Base-by-base conservation (phyloP, 2,329 filamentous ascomycete genomes). In the Paramyrothecium sp. region DNA sequence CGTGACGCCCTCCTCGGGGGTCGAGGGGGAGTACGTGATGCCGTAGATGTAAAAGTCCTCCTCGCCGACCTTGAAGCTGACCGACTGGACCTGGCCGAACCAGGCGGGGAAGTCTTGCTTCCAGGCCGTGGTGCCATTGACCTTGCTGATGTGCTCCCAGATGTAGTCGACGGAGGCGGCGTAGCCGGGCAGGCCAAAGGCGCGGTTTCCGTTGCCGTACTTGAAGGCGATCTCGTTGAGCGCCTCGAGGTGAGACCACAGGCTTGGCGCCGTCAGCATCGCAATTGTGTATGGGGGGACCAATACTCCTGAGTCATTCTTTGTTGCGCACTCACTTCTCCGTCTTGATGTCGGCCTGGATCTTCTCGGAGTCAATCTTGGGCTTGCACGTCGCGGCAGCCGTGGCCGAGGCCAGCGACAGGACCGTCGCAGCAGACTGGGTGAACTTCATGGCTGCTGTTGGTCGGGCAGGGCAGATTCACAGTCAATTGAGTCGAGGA, bases 111-210 rank as follows among this genome's bases (percentile, higher is more conserved):
- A 82, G 55, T 80, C 74, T 54, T 81, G 79, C 46, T 75, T 76
- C 76, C 78, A 82, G 22, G 69, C 69, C 22, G 67, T 69, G 8
- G 69, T 68, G 26, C 63, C 67, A 21, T 72, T 60, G 12, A 75
- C 71, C n/a, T 76, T 73, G 30, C 73, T 73, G 8, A 80, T 71
- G 33, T 75, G 73, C n/a, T 72, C 73, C 53, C 76, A 75, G 61
- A 83, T 73, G 62, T 79, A 82, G 53, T 81, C 75, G 26, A 80
- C 77, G 0, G 78, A 81, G 7, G 79, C 78, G 30, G 70, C 73
- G 61, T 78, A 82, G 5, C 80, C 80, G 1, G 79, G 77, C 3
- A 79, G 72, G 20, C 80, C 80, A 60, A 82, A 82, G n/a, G 80
- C 80, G 54, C 80, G 74, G 67, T 83, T 83, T 7, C 80, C 80